These are phyloP conservation scores for Magnaporthiopsis rhizophila DNA, from an alignment of 2,329 filamentous ascomycete genomes.

Conservation along the genomic window DNA sequence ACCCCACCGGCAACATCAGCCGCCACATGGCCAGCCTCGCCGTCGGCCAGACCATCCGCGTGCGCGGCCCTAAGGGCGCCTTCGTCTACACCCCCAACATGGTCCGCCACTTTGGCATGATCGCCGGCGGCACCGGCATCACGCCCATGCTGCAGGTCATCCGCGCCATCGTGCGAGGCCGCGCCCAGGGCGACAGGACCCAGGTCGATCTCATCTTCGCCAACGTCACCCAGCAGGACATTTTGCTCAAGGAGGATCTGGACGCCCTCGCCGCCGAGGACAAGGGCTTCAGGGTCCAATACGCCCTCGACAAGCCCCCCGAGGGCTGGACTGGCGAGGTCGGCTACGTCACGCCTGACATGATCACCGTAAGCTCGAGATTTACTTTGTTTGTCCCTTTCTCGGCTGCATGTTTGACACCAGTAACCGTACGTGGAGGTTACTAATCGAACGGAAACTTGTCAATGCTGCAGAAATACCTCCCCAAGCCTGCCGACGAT, in stretches of 20 bases:
- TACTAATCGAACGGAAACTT: conserved; percentile 20
- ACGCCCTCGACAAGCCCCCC: conserved; percentile 93
- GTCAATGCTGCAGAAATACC: conserved; percentile 49
- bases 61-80: conserved; percentile 91
- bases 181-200: conserved; percentile 72
- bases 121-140: conserved; percentile 94
- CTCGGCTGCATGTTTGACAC: not conserved
- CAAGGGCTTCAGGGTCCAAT: conserved; percentile 76
- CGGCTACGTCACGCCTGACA: conserved; percentile 90
- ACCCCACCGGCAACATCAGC: conserved; percentile 95
- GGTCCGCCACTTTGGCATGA: conserved; percentile 94
- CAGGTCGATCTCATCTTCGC: conserved; percentile 94
- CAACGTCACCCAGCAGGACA: conserved; percentile 89
- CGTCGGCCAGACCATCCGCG: conserved; percentile 80
- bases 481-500: conserved; percentile 76
- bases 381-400: not conserved
- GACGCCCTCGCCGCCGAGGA: conserved; percentile 69
- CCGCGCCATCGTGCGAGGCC: conserved; percentile 78
- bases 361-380: conserved; percentile 59
- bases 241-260: conserved; percentile 86
- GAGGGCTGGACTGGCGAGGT: conserved; percentile 87
- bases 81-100: conserved; percentile 98
- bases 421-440: too few relatives aligned
- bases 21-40: conserved; percentile 78
- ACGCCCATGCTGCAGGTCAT: conserved; percentile 98